Percentiles rank a stretch among this genome's conserved stretches.
Conservation (phyloP, 2,329 filamentous ascomycete genomes). For the Rutstroemia sp. region DNA sequence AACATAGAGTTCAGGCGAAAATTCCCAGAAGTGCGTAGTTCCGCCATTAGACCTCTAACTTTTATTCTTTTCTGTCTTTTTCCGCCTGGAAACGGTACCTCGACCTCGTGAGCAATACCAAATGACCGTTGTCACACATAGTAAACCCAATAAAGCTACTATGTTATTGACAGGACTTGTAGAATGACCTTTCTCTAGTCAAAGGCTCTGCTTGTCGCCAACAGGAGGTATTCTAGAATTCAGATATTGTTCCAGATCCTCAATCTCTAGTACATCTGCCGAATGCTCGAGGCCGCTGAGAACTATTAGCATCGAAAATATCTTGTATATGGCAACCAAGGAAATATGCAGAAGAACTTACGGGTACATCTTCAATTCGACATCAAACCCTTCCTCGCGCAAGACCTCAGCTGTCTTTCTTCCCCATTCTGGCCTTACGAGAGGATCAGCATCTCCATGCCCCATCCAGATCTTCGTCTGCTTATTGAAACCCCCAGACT, state of each 20-base stretch:
- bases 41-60: no score
- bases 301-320: not conserved
- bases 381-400: constrained; percentile 61
- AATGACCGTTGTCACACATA: not conserved
- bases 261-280: constrained; percentile 69
- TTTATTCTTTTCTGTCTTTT: not conserved
- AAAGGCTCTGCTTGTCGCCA: constrained; percentile 28
- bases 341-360: constrained; percentile 35
- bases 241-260: constrained; percentile 65
- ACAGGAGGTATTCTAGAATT: constrained; percentile 38
- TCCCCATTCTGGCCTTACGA: constrained; percentile 66
- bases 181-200: constrained; percentile 13
- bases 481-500: constrained; percentile 52
- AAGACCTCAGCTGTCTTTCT: constrained; percentile 58
- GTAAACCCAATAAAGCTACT: constrained; percentile 2
- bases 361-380: constrained; percentile 70
- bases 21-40: no score
- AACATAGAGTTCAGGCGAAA: no score
- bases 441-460: constrained; percentile 71
- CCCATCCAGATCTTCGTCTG: constrained; percentile 82
- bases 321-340: not conserved
- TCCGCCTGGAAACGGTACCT: not conserved
- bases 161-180: not conserved
- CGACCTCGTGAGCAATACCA: not conserved
- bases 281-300: constrained; percentile 64